A percentile compares a stretch with the other conserved stretches of the same genome.
phyloP scores from a whole-genome alignment of 306 rosid genomes.

The Trifolium repens region DNA sequence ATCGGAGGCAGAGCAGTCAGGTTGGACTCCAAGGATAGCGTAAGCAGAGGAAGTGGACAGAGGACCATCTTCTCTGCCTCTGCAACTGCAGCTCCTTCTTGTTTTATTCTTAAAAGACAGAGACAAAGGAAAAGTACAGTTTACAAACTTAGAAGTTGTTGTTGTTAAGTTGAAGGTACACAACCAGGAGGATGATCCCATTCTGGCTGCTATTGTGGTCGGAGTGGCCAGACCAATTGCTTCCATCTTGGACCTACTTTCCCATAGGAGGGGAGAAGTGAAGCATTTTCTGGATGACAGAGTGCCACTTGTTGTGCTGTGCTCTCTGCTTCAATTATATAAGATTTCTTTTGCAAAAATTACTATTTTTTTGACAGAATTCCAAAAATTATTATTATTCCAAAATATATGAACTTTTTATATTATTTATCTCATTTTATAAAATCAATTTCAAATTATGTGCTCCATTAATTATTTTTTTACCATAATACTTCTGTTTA shows the following conservation, averaged over 20 bases:
- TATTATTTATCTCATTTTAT: not conserved
- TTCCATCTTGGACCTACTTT: not conserved
- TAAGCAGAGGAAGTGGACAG: conserved; percentile 62
- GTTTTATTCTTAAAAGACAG: conserved; percentile 29
- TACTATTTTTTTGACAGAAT: too few species aligned
- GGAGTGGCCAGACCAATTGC: not conserved
- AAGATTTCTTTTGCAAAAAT: conserved; percentile 4
- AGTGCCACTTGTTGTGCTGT: conserved; percentile 34
- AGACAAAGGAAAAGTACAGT: conserved; percentile 38
- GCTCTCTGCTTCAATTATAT: conserved; percentile 2
- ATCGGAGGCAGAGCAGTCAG: conserved; percentile 62
- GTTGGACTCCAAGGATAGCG: conserved; percentile 68
- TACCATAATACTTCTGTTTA: not conserved
- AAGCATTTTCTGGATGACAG: conserved; percentile 13
- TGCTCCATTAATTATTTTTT: not conserved
- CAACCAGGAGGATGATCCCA: conserved; percentile 46
- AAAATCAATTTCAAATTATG: not conserved
- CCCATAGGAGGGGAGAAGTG: not conserved
- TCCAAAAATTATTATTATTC: not conserved
- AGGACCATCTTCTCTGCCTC: conserved; percentile 40
- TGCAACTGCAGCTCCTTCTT: conserved; percentile 46
- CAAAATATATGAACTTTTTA: conserved; percentile 1
- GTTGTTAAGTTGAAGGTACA: conserved; percentile 40
- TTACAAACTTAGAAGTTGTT: conserved; percentile 44
- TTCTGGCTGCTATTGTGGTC: conserved; percentile 26